Base-by-base conservation (phyloP, 306 rosid species). In the Lathyrus sativus region DNA sequence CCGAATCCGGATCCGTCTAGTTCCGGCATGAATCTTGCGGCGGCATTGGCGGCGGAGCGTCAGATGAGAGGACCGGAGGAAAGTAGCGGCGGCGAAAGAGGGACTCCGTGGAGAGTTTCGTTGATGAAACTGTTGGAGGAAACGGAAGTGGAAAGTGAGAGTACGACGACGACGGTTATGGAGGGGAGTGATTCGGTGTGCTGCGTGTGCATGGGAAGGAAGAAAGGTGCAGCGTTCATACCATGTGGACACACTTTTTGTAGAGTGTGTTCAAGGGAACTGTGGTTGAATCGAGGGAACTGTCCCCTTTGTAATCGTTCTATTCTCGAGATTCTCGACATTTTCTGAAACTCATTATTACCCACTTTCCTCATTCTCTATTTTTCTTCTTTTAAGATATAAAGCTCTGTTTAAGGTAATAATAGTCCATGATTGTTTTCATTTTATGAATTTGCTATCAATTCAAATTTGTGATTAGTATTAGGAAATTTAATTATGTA, bases 221-320 rank as follows among this genome's bases (percentile, higher is more conserved):
- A 84, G 69, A 91, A 89, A 74, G 96, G 95, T 0, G 98, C 96
- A 26, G 99, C 99, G 28, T 90, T 90, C 74, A 95, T 95, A 28
- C 99, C 99, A 65, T 95, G 99, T 74, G 97, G 99, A 29, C 99
- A 95, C 76, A 95, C 99, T 0, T 95, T 85, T 75, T 95, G 99
- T 77, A 88, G 99, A 28, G 92, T 90, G 80, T 95, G 99, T 62
- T 88, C 97, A n/a, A 84, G 95, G 67, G 99, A 95, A 85, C 62
- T 95, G 76, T 95, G 97, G 99, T 1, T 88, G 65, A 95, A 90
- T 39, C 87, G 97, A 76, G 99, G 99, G 7, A 62, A 74, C 4
- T 95, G 99, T 73, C 99, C 99, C 76, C 97, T 95, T 53, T 95
- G 99, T 54, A 95, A 90, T 77, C 92, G 97, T 81, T 82, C 87